Evolutionary conservation across 495 filamentous ascomycete species (phyloP).

Genomic region (Podospora australis): DNA sequence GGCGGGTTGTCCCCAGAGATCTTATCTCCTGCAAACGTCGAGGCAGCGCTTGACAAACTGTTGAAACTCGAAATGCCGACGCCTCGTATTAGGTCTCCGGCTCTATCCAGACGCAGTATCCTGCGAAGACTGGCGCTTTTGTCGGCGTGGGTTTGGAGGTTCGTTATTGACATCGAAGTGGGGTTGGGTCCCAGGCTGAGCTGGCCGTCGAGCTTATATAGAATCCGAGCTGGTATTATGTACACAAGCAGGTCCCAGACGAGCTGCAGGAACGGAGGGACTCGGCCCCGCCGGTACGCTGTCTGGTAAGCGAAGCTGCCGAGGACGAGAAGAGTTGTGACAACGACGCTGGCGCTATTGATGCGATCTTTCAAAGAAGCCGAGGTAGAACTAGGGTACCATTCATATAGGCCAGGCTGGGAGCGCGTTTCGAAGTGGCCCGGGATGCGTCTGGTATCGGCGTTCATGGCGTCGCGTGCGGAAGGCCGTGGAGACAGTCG

Average conservation of each 20-base stretch:
- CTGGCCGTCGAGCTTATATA: constrained; percentile 52
- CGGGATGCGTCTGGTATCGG: constrained; percentile 21
- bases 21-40: constrained; percentile 27
- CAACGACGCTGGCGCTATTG: constrained; percentile 27
- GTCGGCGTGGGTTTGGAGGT: constrained; percentile 37
- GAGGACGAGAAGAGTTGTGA: constrained; percentile 34
- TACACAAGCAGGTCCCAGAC: constrained; percentile 60
- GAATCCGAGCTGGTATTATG: constrained; percentile 51
- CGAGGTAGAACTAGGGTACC: constrained; percentile 13
- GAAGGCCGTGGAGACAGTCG: too few species aligned
- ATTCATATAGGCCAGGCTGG: too few species aligned
- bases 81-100: too few species aligned
- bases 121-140: constrained; percentile 66
- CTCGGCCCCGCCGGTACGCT: constrained; percentile 21
- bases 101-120: constrained; percentile 57
- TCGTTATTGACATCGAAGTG: constrained; percentile 14
- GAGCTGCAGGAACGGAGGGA: constrained; percentile 28
- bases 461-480: too few species aligned
- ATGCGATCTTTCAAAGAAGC: constrained; percentile 24
- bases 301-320: constrained; percentile 36
- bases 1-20: constrained; percentile 46
- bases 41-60: constrained; percentile 40
- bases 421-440: constrained; percentile 21
- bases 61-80: constrained; percentile 41
- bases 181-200: constrained; percentile 32